Evolutionary conservation across 352 stramenopile species (phyloP).

Genomic region (Pythium pyrilobum): DNA sequence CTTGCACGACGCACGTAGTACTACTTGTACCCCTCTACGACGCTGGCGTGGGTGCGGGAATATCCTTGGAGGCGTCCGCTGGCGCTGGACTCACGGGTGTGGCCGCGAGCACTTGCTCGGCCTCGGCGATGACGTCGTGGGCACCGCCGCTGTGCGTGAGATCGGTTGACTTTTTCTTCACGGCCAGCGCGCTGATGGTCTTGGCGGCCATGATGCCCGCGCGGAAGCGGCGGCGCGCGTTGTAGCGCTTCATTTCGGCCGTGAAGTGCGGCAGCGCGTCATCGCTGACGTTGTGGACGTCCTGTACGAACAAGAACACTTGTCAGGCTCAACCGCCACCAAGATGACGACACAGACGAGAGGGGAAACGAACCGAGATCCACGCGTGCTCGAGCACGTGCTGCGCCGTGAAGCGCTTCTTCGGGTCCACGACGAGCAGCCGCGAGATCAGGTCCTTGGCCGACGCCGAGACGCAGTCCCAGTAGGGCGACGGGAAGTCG

Average conservation of each 20-base stretch:
- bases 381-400: constrained; percentile 81
- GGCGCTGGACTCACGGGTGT: constrained; percentile 10
- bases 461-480: constrained; percentile 86
- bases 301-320: constrained; percentile 12
- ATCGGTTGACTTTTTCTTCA: constrained; percentile 47
- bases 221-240: constrained; percentile 74
- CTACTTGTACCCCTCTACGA: neutral
- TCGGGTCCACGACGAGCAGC: constrained; percentile 88
- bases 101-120: constrained; percentile 18
- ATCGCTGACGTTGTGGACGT: constrained; percentile 65
- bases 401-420: constrained; percentile 85
- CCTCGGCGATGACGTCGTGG: constrained; percentile 7
- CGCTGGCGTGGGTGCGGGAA: constrained; percentile 4
- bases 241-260: constrained; percentile 87
- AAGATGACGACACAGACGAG: neutral
- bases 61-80: constrained; percentile 2
- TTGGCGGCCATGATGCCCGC: constrained; percentile 78
- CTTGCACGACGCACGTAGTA: too few relatives aligned
- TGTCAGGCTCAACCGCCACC: neutral
- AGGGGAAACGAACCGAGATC: constrained; percentile 51
- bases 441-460: constrained; percentile 92
- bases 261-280: constrained; percentile 85
- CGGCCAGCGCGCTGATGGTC: constrained; percentile 40
- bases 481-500: constrained; percentile 93
- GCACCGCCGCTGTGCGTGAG: constrained; percentile 23